These are phyloP conservation scores for Gnomoniopsis sp. DNA, from an alignment of 2,329 filamentous ascomycete species.

Conservation along the genomic window DNA sequence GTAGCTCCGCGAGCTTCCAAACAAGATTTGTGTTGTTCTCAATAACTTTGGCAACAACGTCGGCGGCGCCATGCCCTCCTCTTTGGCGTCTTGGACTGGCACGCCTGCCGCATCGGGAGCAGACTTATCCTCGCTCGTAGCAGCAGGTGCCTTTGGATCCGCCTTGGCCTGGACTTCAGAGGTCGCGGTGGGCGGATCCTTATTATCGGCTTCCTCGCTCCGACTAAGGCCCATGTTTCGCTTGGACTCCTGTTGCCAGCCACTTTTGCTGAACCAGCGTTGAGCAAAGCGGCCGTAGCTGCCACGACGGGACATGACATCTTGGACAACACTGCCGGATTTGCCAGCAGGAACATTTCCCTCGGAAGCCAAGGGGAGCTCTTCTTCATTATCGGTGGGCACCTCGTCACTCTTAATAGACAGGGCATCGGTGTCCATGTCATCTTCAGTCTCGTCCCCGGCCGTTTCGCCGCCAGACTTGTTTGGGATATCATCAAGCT, in stretches of 20 bases:
- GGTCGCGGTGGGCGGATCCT: constrained; percentile 23
- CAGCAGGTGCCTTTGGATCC: constrained; percentile 9
- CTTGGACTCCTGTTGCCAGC: constrained; percentile 71
- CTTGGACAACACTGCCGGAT: constrained; percentile 78
- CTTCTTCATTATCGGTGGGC: constrained; percentile 33
- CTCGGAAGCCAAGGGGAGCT: background rate
- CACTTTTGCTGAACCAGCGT: constrained; percentile 84
- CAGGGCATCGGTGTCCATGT: constrained; percentile 32
- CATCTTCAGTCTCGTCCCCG: constrained; percentile 32
- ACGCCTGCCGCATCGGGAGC: constrained; percentile 17
- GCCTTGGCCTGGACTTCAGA: background rate
- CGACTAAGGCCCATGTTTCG: constrained; percentile 66
- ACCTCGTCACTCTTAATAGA: constrained; percentile 37
- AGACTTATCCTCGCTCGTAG: constrained; percentile 6
- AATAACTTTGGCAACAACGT: constrained; percentile 76
- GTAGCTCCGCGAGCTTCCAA: constrained; percentile 79
- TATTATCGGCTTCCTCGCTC: constrained; percentile 36
- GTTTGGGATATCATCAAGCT: constrained; percentile 31
- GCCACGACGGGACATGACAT: constrained; percentile 80
- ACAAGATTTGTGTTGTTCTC: constrained; percentile 78
- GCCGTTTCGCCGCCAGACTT: constrained; percentile 31
- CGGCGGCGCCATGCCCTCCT: constrained; percentile 19
- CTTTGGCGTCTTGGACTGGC: constrained; percentile 13
- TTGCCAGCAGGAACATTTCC: constrained; percentile 43
- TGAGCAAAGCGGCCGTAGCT: constrained; percentile 87